Percentiles rank a stretch among this genome's conserved stretches.
These are phyloP conservation scores for Suillus occidentalis DNA, from an alignment of 768 basidiomycete species.

Conservation along the genomic window DNA sequence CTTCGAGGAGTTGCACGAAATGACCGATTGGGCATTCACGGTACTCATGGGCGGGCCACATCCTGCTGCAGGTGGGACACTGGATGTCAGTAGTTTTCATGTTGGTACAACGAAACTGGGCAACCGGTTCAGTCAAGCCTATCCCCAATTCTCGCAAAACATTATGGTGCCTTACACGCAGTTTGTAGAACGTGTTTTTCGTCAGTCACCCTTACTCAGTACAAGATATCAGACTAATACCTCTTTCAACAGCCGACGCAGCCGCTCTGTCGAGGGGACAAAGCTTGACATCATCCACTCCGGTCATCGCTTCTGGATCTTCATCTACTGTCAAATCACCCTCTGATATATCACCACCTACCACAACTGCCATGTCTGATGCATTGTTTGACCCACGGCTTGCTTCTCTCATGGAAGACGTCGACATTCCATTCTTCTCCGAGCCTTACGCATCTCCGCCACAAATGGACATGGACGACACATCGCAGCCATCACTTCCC, in stretches of 20 bases:
- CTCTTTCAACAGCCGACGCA: not conserved
- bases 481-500: not conserved
- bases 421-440: no score
- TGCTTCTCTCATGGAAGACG: no score
- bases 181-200: no score
- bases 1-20: not conserved
- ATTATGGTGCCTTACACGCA: no score
- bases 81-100: not conserved
- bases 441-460: not conserved
- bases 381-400: not conserved
- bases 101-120: not conserved
- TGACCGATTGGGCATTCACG: not conserved
- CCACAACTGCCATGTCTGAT: not conserved
- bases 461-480: not conserved
- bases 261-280: not conserved
- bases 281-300: not conserved
- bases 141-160: no score
- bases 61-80: not conserved
- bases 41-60: not conserved
- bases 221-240: not conserved
- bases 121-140: not conserved
- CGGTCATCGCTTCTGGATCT: not conserved
- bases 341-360: not conserved
- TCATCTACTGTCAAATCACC: not conserved
- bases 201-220: not conserved